These are phyloP conservation scores for Tolypocladium inflatum DNA, from an alignment of 2,329 filamentous ascomycete species.

Conservation along the genomic window DNA sequence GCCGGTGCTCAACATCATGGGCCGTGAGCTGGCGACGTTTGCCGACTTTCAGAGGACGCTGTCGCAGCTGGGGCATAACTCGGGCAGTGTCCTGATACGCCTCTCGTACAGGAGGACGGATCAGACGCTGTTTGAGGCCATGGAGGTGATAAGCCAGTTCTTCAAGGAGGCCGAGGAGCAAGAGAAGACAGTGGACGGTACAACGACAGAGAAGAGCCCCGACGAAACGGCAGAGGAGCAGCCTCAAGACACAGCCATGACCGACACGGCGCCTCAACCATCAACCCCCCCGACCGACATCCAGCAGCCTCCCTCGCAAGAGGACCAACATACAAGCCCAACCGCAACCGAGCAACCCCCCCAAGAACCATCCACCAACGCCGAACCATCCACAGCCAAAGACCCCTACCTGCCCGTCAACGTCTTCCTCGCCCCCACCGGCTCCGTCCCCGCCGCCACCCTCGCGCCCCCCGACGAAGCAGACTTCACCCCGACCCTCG, in stretches of 20 bases:
- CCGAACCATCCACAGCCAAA: constrained; percentile 2
- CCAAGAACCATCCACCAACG: background rate
- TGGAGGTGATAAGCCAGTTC: constrained; percentile 68
- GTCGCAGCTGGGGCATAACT: constrained; percentile 77
- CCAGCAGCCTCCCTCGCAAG: background rate
- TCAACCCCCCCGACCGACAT: background rate
- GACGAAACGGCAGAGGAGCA: constrained; percentile 5
- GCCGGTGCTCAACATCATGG: constrained; percentile 76
- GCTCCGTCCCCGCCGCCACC: constrained; percentile 67
- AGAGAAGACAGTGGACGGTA: constrained; percentile 7
- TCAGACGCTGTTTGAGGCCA: constrained; percentile 74
- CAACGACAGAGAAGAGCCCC: constrained; percentile 1
- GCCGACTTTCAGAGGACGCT: constrained; percentile 82
- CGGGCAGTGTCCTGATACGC: constrained; percentile 69
- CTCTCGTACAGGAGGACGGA: constrained; percentile 69
- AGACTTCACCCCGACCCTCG: constrained; percentile 69
- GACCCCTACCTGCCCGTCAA: constrained; percentile 45
- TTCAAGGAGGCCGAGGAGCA: constrained; percentile 46
- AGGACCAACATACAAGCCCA: constrained; percentile 2
- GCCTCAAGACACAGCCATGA: constrained; percentile 14
- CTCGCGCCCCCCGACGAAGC: constrained; percentile 55
- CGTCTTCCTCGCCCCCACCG: constrained; percentile 70
- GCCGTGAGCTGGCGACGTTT: constrained; percentile 67
- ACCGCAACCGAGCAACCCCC: constrained; percentile 10
- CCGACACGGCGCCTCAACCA: constrained; percentile 7